Base-by-base conservation (phyloP, 2,329 filamentous ascomycete species). In the Ophiostoma angusticollis region DNA sequence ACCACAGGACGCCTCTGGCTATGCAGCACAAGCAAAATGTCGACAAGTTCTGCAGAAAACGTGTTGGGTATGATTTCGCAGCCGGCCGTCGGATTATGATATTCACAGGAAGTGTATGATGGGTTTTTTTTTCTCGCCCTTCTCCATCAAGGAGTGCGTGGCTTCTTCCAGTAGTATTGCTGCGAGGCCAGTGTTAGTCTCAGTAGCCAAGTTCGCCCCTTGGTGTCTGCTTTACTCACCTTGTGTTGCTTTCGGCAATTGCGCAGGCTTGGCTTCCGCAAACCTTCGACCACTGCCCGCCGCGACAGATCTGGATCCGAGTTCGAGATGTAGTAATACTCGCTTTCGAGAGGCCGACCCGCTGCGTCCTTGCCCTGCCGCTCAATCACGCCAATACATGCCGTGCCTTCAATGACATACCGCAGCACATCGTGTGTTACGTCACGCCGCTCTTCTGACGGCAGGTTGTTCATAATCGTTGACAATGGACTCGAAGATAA, bases 201-300 rank as follows among this genome's bases (percentile, higher is more conserved):
- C n/a, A n/a, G n/a, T n/a, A n/a, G n/a, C n/a, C n/a, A n/a, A n/a
- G n/a, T n/a, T n/a, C n/a, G n/a, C n/a, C n/a, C n/a, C n/a, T n/a
- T n/a, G n/a, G n/a, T n/a, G n/a, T n/a, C n/a, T n/a, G n/a, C n/a
- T n/a, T n/a, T n/a, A 58, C 66, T 55, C 72, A 96, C 89, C 84
- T 96, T 96, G 62, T 98, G 91, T 56, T 91, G 84, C 64, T 95
- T 96, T 53, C 91, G 74, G 55, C 91, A 95, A 54, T 79, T 80
- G 49, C 91, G 72, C 52, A 98, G 64, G 51, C 85, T 91, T 31
- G 87, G 89, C 61, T 93, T 94, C 40, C 85, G 73, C 56, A 95
- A 65, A 38, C 84, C 84, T 49, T 87, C 79, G 1, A 87, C 84
- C 12, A 95, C 85, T 17, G 86, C 73, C 37, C 83, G 75, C 43